phyloP scores from a whole-genome alignment of 805 yeast genomes.

The Pichia californica region DNA sequence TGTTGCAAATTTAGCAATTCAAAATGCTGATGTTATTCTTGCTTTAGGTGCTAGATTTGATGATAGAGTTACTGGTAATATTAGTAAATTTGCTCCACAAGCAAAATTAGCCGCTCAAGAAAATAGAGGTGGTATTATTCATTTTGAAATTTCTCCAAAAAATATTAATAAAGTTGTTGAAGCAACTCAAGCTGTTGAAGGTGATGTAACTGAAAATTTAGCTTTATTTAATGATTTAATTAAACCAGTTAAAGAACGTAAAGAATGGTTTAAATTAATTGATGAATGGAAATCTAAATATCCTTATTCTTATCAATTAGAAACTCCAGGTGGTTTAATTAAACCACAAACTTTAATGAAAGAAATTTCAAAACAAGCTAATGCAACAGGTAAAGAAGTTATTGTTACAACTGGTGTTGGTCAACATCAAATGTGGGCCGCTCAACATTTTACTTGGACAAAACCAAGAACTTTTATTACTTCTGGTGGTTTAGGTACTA shows the following conservation, averaged over 20 bases:
- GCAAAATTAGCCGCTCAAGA: constrained; percentile 86
- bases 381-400: constrained; percentile 60
- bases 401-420: constrained; percentile 97
- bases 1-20: constrained; percentile 91
- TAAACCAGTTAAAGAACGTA: constrained; percentile 56
- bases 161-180: constrained; percentile 96
- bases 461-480: constrained; percentile 90
- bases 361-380: constrained; percentile 69
- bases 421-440: constrained; percentile 99
- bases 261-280: constrained; percentile 73
- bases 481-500: constrained; percentile 98
- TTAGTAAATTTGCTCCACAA: constrained; percentile 85
- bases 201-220: constrained; percentile 83
- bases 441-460: constrained; percentile 94
- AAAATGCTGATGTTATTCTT: constrained; percentile 84
- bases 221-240: constrained; percentile 66
- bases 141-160: constrained; percentile 93
- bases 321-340: constrained; percentile 72
- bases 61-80: constrained; percentile 91
- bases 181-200: constrained; percentile 95
- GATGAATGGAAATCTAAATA: constrained; percentile 77
- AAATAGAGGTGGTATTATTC: constrained; percentile 91
- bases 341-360: constrained; percentile 90
- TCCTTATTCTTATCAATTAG: constrained; percentile 77
- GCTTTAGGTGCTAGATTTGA: constrained; percentile 98